Percentiles rank a stretch among this genome's conserved stretches.
Conservation (phyloP, 2,329 filamentous ascomycete genomes). For the Alternaria triticina region DNA sequence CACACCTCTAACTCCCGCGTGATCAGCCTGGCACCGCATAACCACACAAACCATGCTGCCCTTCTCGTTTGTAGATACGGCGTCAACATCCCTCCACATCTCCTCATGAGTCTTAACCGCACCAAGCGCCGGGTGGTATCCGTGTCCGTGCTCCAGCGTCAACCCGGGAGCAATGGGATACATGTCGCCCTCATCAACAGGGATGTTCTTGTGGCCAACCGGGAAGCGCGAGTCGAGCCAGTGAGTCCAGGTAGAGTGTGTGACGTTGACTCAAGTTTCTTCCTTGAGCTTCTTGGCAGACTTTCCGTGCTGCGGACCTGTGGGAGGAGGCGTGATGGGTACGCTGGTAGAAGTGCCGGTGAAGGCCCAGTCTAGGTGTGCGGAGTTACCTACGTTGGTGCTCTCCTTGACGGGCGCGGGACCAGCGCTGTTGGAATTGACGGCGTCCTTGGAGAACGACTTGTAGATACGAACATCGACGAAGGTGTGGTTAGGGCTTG, state of each 20-base stretch:
- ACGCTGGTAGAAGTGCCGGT: slow-evolving; percentile 57
- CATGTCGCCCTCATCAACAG: slow-evolving; percentile 64
- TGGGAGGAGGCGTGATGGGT: neutral
- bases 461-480: slow-evolving; percentile 66
- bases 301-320: neutral
- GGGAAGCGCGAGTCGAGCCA: slow-evolving; percentile 63
- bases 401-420: slow-evolving; percentile 5
- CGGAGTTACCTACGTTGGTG: slow-evolving; percentile 26
- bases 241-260: slow-evolving; percentile 60
- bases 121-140: slow-evolving; percentile 65
- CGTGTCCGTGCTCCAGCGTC: slow-evolving; percentile 62
- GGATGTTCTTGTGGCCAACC: slow-evolving; percentile 38
- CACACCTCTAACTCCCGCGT: slow-evolving; percentile 54
- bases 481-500: slow-evolving; percentile 63
- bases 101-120: slow-evolving; percentile 67
- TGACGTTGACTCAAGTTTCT: slow-evolving; percentile 12
- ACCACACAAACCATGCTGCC: slow-evolving; percentile 46
- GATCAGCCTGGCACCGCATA: slow-evolving; percentile 47
- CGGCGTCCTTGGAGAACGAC: slow-evolving; percentile 7
- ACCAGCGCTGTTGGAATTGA: neutral
- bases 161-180: slow-evolving; percentile 42
- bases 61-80: slow-evolving; percentile 25
- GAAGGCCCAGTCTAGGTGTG: slow-evolving; percentile 69
- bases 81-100: slow-evolving; percentile 63
- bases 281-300: neutral